Evolutionary conservation across 2,329 filamentous ascomycete species (phyloP).

Genomic region (Pochonia chlamydosporia): DNA sequence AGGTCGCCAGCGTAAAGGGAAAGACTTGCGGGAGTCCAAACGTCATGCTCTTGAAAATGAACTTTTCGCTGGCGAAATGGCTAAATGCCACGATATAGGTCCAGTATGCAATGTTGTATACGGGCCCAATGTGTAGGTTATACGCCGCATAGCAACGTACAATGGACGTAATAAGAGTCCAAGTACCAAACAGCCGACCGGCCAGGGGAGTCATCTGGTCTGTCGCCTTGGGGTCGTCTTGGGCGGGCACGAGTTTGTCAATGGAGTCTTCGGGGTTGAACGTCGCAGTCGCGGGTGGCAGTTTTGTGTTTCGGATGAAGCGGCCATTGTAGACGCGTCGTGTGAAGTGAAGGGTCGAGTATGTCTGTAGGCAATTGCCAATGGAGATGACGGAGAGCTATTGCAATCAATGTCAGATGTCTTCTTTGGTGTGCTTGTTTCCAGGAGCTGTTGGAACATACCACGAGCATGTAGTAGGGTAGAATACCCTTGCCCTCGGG

Average conservation of each 20-base stretch:
- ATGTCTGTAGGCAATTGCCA: slow-evolving; percentile 80
- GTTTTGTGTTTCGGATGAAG: slow-evolving; percentile 45
- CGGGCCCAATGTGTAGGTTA: slow-evolving; percentile 62
- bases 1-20: slow-evolving; percentile 45
- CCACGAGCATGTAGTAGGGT: slow-evolving; percentile 54
- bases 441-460: slow-evolving; percentile 21
- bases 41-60: slow-evolving; percentile 69
- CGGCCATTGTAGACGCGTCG: slow-evolving; percentile 77
- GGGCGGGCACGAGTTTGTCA: slow-evolving; percentile 41
- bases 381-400: slow-evolving; percentile 80
- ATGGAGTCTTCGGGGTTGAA: slow-evolving; percentile 48
- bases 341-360: slow-evolving; percentile 73
- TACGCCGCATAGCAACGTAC: slow-evolving; percentile 81
- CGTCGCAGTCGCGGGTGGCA: slow-evolving; percentile 32
- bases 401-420: neutral
- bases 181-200: slow-evolving; percentile 78
- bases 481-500: slow-evolving; percentile 47
- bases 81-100: slow-evolving; percentile 72
- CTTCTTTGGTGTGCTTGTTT: neutral
- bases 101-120: slow-evolving; percentile 78
- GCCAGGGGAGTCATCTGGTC: slow-evolving; percentile 69
- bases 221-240: slow-evolving; percentile 40
- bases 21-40: slow-evolving; percentile 52
- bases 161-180: slow-evolving; percentile 73
- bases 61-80: slow-evolving; percentile 78